phyloP scores from a whole-genome alignment of 2,329 filamentous ascomycete genomes.

The Exophiala alcalophila region DNA sequence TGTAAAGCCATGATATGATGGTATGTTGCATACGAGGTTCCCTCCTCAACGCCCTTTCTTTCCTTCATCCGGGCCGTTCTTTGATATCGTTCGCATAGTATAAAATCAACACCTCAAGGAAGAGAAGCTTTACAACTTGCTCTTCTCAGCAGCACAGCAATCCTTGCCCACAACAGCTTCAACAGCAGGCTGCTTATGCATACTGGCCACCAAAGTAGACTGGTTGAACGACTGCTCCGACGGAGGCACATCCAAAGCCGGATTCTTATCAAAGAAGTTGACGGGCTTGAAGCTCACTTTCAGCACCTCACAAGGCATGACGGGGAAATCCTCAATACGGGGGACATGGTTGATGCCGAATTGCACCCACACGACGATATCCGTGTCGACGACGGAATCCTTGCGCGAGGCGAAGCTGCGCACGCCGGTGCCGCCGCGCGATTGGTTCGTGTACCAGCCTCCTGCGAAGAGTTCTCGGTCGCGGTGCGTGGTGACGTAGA shows the following conservation, averaged over 20 bases:
- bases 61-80: too few relatives aligned
- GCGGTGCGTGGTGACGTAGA: constrained; percentile 55
- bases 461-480: constrained; percentile 54
- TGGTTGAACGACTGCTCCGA: constrained; percentile 44
- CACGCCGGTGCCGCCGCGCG: constrained; percentile 53
- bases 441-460: constrained; percentile 58
- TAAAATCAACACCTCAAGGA: background rate
- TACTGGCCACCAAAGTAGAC: constrained; percentile 20
- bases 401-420: constrained; percentile 51
- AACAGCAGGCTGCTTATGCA: constrained; percentile 24
- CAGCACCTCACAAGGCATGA: constrained; percentile 62
- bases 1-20: too few relatives aligned
- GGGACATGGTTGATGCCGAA: constrained; percentile 63
- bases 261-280: constrained; percentile 54
- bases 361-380: constrained; percentile 58
- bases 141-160: constrained; percentile 22
- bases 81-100: too few relatives aligned
- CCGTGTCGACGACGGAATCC: constrained; percentile 46
- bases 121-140: constrained; percentile 13
- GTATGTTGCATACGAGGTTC: too few relatives aligned
- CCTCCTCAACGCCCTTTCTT: too few relatives aligned
- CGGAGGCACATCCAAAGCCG: constrained; percentile 48
- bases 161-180: constrained; percentile 19
- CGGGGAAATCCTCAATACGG: constrained; percentile 63
- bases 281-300: constrained; percentile 50